phyloP scores from a whole-genome alignment of 2,329 filamentous ascomycete genomes.

The Colletotrichum navitas region DNA sequence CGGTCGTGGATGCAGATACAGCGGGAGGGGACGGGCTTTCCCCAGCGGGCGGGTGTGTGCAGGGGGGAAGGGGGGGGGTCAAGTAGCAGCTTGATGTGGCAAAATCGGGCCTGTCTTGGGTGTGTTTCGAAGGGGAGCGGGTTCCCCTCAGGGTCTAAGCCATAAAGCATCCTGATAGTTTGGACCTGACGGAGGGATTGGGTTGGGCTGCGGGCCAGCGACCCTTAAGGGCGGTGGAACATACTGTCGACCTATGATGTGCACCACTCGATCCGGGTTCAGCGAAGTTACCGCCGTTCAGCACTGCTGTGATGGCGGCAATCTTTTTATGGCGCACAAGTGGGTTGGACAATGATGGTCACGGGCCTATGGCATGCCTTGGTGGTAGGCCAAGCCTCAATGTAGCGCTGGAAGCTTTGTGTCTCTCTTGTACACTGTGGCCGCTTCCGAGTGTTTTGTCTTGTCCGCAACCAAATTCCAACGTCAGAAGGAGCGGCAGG shows the following conservation, averaged over 20 bases:
- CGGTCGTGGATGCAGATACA: conserved; percentile 22
- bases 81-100: conserved; percentile 40
- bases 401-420: conserved; percentile 23
- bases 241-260: neutral
- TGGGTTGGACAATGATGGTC: conserved; percentile 23
- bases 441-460: conserved; percentile 11
- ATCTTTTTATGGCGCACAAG: conserved; percentile 24
- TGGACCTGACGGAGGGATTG: conserved; percentile 28
- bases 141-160: conserved; percentile 42
- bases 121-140: conserved; percentile 44
- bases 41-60: conserved; percentile 18
- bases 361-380: conserved; percentile 26
- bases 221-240: conserved; percentile 14
- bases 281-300: conserved; percentile 11
- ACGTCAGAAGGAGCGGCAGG: conserved; percentile 10
- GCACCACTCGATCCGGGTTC: conserved; percentile 18
- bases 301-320: conserved; percentile 11
- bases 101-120: conserved; percentile 44
- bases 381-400: conserved; percentile 22
- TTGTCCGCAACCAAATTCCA: conserved; percentile 28
- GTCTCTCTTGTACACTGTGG: conserved; percentile 22
- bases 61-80: conserved; percentile 15
- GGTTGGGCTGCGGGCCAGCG: conserved; percentile 26
- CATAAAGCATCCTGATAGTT: conserved; percentile 40
- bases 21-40: conserved; percentile 14